Percentiles rank a stretch among this genome's conserved stretches.
Conservation (phyloP, 2,329 filamentous ascomycete genomes). For the Alternaria ethzedia region DNA sequence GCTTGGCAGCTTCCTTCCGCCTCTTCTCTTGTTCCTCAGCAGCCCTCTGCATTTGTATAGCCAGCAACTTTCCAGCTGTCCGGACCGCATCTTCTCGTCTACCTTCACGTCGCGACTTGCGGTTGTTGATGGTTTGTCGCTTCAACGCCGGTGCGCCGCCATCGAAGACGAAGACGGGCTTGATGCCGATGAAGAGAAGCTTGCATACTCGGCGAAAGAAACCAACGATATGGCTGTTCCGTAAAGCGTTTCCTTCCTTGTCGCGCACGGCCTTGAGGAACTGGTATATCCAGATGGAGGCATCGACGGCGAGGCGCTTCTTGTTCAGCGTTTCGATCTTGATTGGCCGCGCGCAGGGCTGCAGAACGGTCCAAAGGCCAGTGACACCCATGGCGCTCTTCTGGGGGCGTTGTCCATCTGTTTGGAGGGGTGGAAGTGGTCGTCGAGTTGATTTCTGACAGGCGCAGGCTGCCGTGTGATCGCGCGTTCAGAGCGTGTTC, state of each 20-base stretch:
- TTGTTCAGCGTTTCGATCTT: constrained; percentile 96
- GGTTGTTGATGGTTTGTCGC: constrained; percentile 81
- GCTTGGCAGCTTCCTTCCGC: constrained; percentile 57
- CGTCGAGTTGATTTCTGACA: background rate
- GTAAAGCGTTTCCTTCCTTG: constrained; percentile 95
- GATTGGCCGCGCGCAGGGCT: constrained; percentile 93
- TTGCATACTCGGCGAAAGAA: constrained; percentile 99
- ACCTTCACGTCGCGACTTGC: constrained; percentile 83
- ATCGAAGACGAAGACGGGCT: constrained; percentile 97
- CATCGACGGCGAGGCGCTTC: constrained; percentile 95
- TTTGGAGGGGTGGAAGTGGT: background rate
- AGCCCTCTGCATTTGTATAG: constrained; percentile 89
- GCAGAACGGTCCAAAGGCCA: constrained; percentile 93
- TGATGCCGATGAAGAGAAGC: constrained; percentile 93
- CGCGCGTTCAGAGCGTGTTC: constrained; percentile 23
- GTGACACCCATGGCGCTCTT: constrained; percentile 83
- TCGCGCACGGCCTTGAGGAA: constrained; percentile 98
- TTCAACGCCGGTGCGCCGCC: constrained; percentile 92
- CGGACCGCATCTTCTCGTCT: constrained; percentile 88
- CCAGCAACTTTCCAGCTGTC: constrained; percentile 89
- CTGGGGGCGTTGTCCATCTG: constrained; percentile 22
- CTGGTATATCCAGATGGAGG: constrained; percentile 99
- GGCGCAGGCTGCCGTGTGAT: constrained; percentile 24
- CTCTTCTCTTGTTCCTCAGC: constrained; percentile 84
- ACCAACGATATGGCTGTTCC: constrained; percentile 94